These are phyloP conservation scores for Termitomyces sp. DNA, from an alignment of 1,284 basidiomycete species.

Conservation along the genomic window DNA sequence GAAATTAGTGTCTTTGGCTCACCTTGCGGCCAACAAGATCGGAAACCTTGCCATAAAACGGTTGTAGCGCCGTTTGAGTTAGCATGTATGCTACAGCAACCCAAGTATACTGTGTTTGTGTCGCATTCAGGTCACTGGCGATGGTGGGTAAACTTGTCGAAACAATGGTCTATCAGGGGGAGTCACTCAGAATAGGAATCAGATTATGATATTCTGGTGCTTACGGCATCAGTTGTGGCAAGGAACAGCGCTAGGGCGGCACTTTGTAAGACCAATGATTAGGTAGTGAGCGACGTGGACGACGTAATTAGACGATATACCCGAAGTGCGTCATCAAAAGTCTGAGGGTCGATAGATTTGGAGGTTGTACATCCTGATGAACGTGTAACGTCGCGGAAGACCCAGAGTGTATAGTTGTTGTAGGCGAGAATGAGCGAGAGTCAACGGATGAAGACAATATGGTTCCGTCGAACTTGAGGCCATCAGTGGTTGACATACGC, in stretches of 20 bases:
- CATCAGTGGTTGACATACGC: conserved; percentile 2
- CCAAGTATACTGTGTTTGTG: conserved; percentile 75
- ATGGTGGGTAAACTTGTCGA: conserved; percentile 79
- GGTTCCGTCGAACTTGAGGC: conserved; percentile 3
- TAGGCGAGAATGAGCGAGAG: conserved; percentile 15
- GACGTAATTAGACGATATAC: conserved; percentile 27
- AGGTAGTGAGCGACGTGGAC: conserved; percentile 6
- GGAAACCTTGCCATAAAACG: conserved; percentile 72
- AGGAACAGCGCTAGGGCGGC: conserved; percentile 73
- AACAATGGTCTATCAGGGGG: conserved; percentile 59
- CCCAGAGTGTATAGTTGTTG: conserved; percentile 17
- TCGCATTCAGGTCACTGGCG: conserved; percentile 56
- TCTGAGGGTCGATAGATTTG: conserved; percentile 38
- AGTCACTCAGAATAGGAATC: conserved; percentile 2
- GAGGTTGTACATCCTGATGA: conserved; percentile 11
- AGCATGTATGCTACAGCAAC: conserved; percentile 77
- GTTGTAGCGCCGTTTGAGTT: conserved; percentile 78
- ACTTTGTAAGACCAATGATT: conserved; percentile 37
- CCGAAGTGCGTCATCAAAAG: conserved; percentile 53
- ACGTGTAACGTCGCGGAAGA: conserved; percentile 22
- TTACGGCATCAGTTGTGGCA: conserved; percentile 75
- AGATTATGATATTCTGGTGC: conserved; percentile 17
- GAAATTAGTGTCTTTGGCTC: conserved; percentile 7
- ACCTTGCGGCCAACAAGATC: conserved; percentile 76
- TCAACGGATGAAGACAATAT: background rate